Base-by-base conservation (phyloP, 768 basidiomycete genomes). In the Trametes coccinea region DNA sequence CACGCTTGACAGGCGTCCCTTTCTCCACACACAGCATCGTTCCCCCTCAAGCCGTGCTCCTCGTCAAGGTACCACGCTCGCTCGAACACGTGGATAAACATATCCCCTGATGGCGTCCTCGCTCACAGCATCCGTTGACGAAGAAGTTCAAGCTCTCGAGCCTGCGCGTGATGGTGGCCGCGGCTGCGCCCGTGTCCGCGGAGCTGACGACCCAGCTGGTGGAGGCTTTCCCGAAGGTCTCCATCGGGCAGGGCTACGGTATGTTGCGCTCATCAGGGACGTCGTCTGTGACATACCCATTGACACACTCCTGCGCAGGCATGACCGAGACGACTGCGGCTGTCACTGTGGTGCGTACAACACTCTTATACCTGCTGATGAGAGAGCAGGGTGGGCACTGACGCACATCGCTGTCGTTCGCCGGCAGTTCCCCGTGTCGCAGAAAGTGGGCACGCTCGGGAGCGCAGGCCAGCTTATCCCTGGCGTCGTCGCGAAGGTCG, bases 321-420 rank as follows among this genome's bases (percentile, higher is more conserved):
- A 82, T 88, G 84, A 91, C 89, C 0, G 89, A 91, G 69, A 80
- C 84, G 0, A 77, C 78, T 53, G 85, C 85, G 0, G 77, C 81
- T 2, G 75, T 81, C 10, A 70, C 77, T 17, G 79, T 86, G 76
- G 83, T 80, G 72, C 71, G 83, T 17, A 72, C 79, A 4, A 72
- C 75, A 1, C 68, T n/a, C 33, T 66, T 73, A 81, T 79, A 60
- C 68, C 82, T 33, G 83, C 11, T 11, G 84, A 11, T 71, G 76
- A 3, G 77, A 6, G 9, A 14, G 41, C 41, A 4, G 80, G 9
- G 85, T 85, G 40, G 78, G 84, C 44, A 73, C 72, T 4, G 79
- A 75, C 37, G 66, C 60, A 22, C 86, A 31, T 29, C 9, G 29
- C 10, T 27, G 17, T 41, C 11, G 34, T 11, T 22, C 22, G 22